These are phyloP conservation scores for Talaromyces sp. DNA, from an alignment of 2,329 filamentous ascomycete genomes.

Conservation along the genomic window DNA sequence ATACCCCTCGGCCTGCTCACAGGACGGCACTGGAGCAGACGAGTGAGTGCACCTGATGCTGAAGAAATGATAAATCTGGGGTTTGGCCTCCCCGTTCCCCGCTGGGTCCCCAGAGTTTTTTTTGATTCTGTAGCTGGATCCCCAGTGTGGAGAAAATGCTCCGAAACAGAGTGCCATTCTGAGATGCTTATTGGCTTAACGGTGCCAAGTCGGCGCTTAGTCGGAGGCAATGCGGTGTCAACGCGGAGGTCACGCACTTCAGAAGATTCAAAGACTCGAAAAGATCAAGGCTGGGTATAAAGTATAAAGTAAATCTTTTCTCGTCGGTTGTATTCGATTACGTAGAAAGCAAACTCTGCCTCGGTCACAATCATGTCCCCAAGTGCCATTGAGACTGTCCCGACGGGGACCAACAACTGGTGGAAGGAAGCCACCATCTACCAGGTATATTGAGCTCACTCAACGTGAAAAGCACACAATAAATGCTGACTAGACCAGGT, in stretches of 20 bases:
- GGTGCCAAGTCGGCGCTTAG: background rate
- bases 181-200: background rate
- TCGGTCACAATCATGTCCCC: background rate
- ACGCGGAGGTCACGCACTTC: background rate
- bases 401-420: constrained; percentile 23
- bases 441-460: constrained; percentile 16
- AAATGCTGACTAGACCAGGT: constrained; percentile 16
- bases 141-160: background rate
- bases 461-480: background rate
- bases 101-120: background rate
- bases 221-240: background rate
- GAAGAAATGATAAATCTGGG: background rate
- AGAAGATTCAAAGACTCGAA: background rate
- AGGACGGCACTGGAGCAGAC: background rate
- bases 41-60: background rate
- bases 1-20: background rate
- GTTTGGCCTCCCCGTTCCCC: no score
- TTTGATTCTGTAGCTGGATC: background rate
- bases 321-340: background rate
- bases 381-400: background rate
- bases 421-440: constrained; percentile 35
- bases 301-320: background rate
- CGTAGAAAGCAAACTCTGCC: background rate
- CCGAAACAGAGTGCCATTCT: no score
- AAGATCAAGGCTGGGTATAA: background rate